Evolutionary conservation across 2,329 filamentous ascomycete species (phyloP).

Genomic region (Ambrosiella xylebori): DNA sequence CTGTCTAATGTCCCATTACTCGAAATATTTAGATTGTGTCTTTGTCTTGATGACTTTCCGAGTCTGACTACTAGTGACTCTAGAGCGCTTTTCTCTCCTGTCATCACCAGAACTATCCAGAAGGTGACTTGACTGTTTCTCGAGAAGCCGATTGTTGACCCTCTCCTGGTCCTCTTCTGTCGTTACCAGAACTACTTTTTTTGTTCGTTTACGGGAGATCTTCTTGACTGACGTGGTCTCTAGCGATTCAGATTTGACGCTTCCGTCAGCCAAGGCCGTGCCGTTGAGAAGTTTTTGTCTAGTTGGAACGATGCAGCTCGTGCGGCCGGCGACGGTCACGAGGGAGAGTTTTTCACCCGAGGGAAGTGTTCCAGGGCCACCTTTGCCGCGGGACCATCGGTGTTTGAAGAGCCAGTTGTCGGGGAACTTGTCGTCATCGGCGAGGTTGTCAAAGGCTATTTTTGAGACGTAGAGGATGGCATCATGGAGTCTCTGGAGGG

Average conservation of each 20-base stretch:
- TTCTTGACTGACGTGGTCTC: too few species aligned
- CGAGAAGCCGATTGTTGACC: too few species aligned
- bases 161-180: too few species aligned
- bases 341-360: conserved; percentile 75
- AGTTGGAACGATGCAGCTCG: conserved; percentile 71
- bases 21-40: neutral
- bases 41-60: neutral
- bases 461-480: conserved; percentile 65
- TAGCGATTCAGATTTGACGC: neutral
- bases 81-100: too few species aligned
- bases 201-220: too few species aligned
- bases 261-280: neutral
- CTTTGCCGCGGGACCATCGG: conserved; percentile 81
- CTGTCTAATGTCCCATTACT: neutral
- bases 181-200: too few species aligned
- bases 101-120: too few species aligned
- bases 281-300: conserved; percentile 34
- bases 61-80: too few species aligned
- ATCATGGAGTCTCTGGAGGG: conserved; percentile 36
- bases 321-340: conserved; percentile 77
- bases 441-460: conserved; percentile 59
- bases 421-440: conserved; percentile 69
- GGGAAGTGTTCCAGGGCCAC: conserved; percentile 50
- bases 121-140: too few species aligned
- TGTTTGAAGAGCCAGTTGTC: conserved; percentile 76